phyloP scores from a whole-genome alignment of 495 filamentous ascomycete species.

The Aspergillus haitiensis region DNA sequence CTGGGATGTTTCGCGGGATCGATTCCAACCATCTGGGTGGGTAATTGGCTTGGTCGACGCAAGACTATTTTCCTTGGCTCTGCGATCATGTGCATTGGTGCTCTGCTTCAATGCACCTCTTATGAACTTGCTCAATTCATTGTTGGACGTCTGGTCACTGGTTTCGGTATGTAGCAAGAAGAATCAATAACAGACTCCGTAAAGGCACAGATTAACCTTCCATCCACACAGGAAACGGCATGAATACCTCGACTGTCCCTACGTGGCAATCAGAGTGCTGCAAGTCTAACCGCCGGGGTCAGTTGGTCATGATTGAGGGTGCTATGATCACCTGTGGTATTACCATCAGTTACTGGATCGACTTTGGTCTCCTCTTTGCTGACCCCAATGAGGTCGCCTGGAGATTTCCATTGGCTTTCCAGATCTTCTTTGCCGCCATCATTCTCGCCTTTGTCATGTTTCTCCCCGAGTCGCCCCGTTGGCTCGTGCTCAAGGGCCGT shows the following conservation, averaged over 20 bases:
- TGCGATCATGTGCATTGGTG: slow-evolving; percentile 66
- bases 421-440: slow-evolving; percentile 65
- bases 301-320: slow-evolving; percentile 78
- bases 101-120: slow-evolving; percentile 62
- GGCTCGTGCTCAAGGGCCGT: slow-evolving; percentile 68
- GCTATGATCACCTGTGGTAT: slow-evolving; percentile 71
- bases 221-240: slow-evolving; percentile 46
- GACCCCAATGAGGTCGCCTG: slow-evolving; percentile 64
- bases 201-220: background rate
- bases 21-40: slow-evolving; percentile 57
- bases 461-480: slow-evolving; percentile 72
- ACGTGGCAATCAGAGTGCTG: slow-evolving; percentile 81
- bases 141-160: slow-evolving; percentile 59
- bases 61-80: slow-evolving; percentile 70
- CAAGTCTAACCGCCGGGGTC: slow-evolving; percentile 69
- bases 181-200: background rate
- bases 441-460: slow-evolving; percentile 61
- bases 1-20: slow-evolving; percentile 65
- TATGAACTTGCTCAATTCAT: slow-evolving; percentile 65
- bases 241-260: slow-evolving; percentile 68
- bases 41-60: slow-evolving; percentile 67
- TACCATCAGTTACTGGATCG: slow-evolving; percentile 74
- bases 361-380: slow-evolving; percentile 67
- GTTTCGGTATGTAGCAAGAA: slow-evolving; percentile 48
- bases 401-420: slow-evolving; percentile 74